phyloP scores from a whole-genome alignment of 768 basidiomycete species.

The Podaxis rugospora region DNA sequence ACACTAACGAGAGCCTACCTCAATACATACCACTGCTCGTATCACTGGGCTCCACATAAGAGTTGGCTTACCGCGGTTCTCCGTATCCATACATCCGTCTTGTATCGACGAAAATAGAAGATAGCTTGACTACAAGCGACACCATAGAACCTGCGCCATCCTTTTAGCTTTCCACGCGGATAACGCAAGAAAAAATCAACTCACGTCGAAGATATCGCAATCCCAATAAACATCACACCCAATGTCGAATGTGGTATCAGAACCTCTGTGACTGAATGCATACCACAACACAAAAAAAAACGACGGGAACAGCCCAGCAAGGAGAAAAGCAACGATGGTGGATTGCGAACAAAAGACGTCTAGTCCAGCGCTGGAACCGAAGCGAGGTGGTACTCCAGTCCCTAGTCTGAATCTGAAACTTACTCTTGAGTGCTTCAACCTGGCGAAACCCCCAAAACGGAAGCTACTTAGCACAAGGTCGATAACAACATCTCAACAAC shows the following conservation, averaged over 20 bases:
- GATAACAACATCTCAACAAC: too few species aligned
- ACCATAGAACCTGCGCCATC: conserved; percentile 11
- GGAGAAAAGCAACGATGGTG: background rate
- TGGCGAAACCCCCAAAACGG: too few species aligned
- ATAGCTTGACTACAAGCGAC: conserved; percentile 10
- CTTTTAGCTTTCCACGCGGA: background rate
- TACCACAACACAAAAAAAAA: background rate
- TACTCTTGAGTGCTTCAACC: too few species aligned
- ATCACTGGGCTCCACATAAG: background rate
- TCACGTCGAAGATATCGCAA: conserved; percentile 8
- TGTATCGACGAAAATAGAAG: conserved; percentile 12
- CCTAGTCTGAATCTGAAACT: too few species aligned
- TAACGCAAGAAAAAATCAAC: background rate
- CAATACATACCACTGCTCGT: background rate
- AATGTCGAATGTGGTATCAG: background rate
- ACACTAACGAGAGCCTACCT: background rate
- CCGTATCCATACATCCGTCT: background rate
- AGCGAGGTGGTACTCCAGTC: too few species aligned
- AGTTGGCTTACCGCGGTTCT: conserved; percentile 3
- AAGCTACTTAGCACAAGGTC: too few species aligned
- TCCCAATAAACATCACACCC: conserved; percentile 11
- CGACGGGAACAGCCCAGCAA: background rate
- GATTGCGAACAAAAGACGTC: too few species aligned
- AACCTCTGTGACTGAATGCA: background rate
- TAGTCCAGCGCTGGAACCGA: too few species aligned